phyloP scores from a whole-genome alignment of 805 yeast genomes.

The Candida ficus region DNA sequence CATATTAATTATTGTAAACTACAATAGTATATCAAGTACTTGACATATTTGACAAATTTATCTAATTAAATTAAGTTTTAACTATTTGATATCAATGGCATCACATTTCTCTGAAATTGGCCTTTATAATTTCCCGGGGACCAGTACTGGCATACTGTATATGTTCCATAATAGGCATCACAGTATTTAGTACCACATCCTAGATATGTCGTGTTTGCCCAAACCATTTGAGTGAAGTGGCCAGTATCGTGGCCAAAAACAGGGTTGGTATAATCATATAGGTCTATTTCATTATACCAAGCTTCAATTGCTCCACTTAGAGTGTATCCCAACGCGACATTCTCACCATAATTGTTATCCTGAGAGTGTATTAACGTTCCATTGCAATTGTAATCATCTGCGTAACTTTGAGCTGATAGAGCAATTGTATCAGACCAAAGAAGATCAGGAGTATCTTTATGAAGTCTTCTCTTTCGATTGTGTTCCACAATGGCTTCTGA shows the following conservation, averaged over 20 bases:
- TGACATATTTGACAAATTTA: too few relatives aligned
- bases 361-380: slow-evolving; percentile 58
- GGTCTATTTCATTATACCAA: slow-evolving; percentile 65
- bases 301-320: slow-evolving; percentile 58
- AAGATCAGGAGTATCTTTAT: slow-evolving; percentile 41
- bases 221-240: slow-evolving; percentile 77
- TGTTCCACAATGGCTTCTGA: slow-evolving; percentile 31
- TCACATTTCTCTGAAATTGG: slow-evolving; percentile 32
- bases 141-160: slow-evolving; percentile 65
- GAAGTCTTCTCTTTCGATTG: slow-evolving; percentile 51
- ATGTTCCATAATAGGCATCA: slow-evolving; percentile 41
- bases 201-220: slow-evolving; percentile 55
- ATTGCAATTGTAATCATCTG: slow-evolving; percentile 50
- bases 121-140: slow-evolving; percentile 64
- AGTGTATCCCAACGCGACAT: slow-evolving; percentile 70
- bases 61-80: too few relatives aligned
- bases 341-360: slow-evolving; percentile 65
- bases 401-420: slow-evolving; percentile 50
- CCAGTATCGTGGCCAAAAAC: slow-evolving; percentile 49
- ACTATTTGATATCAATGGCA: slow-evolving; percentile 9
- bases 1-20: too few relatives aligned
- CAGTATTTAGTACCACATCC: slow-evolving; percentile 73
- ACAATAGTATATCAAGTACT: too few relatives aligned
- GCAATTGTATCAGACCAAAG: slow-evolving; percentile 53
- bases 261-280: slow-evolving; percentile 47